These are phyloP conservation scores for Halteria grandinella DNA, from an alignment of 73 alveolate species.

Conservation along the genomic window DNA sequence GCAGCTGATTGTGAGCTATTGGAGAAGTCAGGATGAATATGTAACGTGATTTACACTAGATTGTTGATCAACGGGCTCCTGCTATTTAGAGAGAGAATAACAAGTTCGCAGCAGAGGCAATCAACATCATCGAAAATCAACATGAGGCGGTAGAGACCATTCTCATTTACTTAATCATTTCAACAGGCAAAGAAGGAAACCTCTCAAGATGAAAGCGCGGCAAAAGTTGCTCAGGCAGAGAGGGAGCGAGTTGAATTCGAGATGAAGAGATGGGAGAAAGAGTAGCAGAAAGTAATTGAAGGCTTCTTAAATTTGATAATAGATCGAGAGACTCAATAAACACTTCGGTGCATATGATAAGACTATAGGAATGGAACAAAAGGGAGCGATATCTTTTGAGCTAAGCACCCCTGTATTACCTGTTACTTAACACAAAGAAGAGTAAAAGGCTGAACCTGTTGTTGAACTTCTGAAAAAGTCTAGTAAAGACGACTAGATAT, in stretches of 20 bases:
- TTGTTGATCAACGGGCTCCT: neutral
- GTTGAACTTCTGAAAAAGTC: neutral
- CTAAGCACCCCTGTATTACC: neutral
- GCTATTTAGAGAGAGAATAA: neutral
- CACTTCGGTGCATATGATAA: conserved; percentile 9
- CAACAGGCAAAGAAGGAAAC: neutral
- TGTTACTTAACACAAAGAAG: neutral
- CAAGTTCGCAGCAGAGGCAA: neutral
- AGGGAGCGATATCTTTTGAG: neutral
- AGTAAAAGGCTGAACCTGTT: neutral
- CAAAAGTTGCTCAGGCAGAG: neutral
- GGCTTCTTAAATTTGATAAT: neutral
- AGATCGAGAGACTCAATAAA: conserved; percentile 30
- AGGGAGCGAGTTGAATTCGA: conserved; percentile 55
- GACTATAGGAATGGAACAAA: neutral
- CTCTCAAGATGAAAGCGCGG: neutral
- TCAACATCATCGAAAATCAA: neutral
- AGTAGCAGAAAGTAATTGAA: conserved; percentile 24
- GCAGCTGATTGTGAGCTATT: conserved; percentile 44
- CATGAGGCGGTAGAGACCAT: neutral
- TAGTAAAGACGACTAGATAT: neutral
- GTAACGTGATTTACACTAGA: neutral
- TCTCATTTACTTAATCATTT: neutral
- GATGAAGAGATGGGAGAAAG: conserved; percentile 58
- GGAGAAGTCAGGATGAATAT: conserved; percentile 51